Conservation (phyloP, 2,329 filamentous ascomycete genomes). For the Apiospora rasikravindrae region DNA sequence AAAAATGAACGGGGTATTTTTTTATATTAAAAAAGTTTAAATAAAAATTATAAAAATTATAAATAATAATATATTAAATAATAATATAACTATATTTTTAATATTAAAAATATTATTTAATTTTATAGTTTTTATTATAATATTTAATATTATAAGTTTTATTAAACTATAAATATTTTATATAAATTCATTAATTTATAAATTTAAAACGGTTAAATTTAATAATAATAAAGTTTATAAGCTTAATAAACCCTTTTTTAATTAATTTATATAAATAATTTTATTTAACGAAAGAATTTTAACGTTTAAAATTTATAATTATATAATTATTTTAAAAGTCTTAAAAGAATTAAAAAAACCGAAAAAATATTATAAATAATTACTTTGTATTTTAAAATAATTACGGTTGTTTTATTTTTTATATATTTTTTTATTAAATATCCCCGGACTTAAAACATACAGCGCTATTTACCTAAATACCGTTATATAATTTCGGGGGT, state of each 20-base stretch:
- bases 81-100: not conserved
- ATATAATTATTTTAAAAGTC: not conserved
- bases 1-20: not conserved
- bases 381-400: not conserved
- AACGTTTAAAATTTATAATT: not conserved
- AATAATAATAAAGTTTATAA: not conserved
- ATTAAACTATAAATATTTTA: not conserved
- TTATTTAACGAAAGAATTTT: not conserved
- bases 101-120: not conserved
- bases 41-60: not conserved
- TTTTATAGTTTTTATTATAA: not conserved
- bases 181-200: not conserved
- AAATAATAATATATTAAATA: too few species aligned
- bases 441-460: not conserved
- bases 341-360: not conserved
- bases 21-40: not conserved
- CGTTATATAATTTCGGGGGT: not conserved
- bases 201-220: not conserved
- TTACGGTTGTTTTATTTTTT: not conserved
- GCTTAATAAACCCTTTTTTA: not conserved
- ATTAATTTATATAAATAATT: not conserved
- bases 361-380: not conserved
- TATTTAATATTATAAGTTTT: not conserved
- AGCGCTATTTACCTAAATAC: not conserved
- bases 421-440: not conserved